Percentiles rank a stretch among this genome's conserved stretches.
Conservation (phyloP, 257 asterid genomes). For the Coffea eugenioides region DNA sequence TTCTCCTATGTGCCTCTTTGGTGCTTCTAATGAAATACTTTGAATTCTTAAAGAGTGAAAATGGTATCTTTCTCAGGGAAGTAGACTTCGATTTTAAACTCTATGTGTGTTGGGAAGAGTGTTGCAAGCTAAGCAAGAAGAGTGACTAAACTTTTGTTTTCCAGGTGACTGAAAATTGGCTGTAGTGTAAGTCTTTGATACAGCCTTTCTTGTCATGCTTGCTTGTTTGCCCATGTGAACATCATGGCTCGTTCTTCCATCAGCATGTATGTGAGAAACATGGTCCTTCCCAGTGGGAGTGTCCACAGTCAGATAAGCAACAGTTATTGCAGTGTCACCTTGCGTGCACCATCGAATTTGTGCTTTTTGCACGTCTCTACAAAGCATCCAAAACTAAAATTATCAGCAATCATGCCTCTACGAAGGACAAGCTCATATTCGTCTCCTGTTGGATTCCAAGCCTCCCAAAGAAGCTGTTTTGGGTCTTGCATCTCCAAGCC, state of each 20-base stretch:
- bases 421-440: slow-evolving; percentile 30
- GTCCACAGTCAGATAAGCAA: slow-evolving; percentile 38
- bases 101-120: neutral
- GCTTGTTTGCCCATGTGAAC: slow-evolving; percentile 33
- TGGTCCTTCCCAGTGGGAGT: slow-evolving; percentile 36
- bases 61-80: neutral
- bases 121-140: neutral
- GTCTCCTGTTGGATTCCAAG: slow-evolving; percentile 34
- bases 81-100: slow-evolving; percentile 3
- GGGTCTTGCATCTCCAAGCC: slow-evolving; percentile 28
- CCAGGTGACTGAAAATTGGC: slow-evolving; percentile 4
- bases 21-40: neutral
- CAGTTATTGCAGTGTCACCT: slow-evolving; percentile 37
- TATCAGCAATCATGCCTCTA: slow-evolving; percentile 14
- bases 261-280: slow-evolving; percentile 40
- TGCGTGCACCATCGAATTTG: slow-evolving; percentile 34
- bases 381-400: slow-evolving; percentile 30
- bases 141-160: slow-evolving; percentile 1
- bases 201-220: slow-evolving; percentile 16
- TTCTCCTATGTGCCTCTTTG: neutral
- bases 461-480: slow-evolving; percentile 31
- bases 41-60: neutral
- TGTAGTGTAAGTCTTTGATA: neutral
- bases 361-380: slow-evolving; percentile 30
- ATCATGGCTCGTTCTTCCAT: slow-evolving; percentile 43